Conservation (phyloP, 2,329 filamentous ascomycete species). For the Emericellopsis atlantica region DNA sequence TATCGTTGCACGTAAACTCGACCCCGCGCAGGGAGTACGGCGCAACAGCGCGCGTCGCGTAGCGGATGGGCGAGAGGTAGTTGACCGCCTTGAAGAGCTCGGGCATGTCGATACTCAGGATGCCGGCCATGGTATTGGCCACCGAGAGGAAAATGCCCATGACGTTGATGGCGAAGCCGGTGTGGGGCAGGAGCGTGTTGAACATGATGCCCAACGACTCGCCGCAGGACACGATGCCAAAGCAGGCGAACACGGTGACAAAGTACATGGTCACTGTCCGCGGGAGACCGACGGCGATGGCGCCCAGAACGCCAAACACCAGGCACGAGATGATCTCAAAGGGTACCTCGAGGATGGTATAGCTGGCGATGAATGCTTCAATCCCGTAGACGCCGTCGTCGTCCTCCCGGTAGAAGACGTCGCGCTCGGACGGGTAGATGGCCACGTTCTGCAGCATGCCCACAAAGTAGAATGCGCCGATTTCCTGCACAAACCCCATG, state of each 20-base stretch:
- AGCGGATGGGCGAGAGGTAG: conserved; percentile 60
- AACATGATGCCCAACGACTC: conserved; percentile 71
- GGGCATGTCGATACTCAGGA: conserved; percentile 60
- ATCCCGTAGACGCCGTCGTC: conserved; percentile 61
- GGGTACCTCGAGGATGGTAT: conserved; percentile 57
- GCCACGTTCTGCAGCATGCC: conserved; percentile 73
- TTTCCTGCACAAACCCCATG: conserved; percentile 61
- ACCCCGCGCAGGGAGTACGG: conserved; percentile 51
- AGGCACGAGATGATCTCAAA: conserved; percentile 56
- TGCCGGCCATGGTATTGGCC: conserved; percentile 57
- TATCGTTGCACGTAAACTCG: conserved; percentile 48
- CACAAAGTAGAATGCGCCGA: conserved; percentile 60
- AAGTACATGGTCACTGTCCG: conserved; percentile 54
- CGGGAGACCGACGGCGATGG: conserved; percentile 53
- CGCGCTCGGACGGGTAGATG: conserved; percentile 57
- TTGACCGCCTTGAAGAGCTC: conserved; percentile 54
- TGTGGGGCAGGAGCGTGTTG: conserved; percentile 62
- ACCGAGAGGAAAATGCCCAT: conserved; percentile 59
- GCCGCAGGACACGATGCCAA: conserved; percentile 62
- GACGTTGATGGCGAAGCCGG: conserved; percentile 64
- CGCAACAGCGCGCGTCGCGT: conserved; percentile 53
- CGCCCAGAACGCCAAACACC: conserved; percentile 51
- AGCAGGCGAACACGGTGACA: conserved; percentile 53
- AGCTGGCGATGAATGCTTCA: conserved; percentile 58
- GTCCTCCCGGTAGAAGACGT: conserved; percentile 67